phyloP scores from a whole-genome alignment of 2,329 filamentous ascomycete species.

The Ophiostoma ips region DNA sequence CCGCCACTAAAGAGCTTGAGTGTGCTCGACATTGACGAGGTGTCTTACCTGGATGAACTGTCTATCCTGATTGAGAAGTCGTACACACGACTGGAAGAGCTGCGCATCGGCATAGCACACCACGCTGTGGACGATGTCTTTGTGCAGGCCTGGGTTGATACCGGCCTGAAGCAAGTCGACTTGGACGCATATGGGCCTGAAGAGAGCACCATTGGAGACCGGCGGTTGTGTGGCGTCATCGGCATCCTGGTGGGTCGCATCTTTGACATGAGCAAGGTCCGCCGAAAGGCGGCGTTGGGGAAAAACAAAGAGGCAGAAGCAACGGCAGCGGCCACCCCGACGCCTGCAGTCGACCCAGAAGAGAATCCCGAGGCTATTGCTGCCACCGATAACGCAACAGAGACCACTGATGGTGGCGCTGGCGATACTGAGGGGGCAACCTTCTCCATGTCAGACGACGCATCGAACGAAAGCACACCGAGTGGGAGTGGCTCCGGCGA shows the following conservation, averaged over 20 bases:
- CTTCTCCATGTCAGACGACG: too few relatives aligned
- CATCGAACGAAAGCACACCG: too few relatives aligned
- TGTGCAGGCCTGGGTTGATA: slow-evolving; percentile 48
- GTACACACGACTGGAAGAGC: slow-evolving; percentile 48
- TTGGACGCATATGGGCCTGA: slow-evolving; percentile 42
- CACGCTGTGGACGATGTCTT: slow-evolving; percentile 35
- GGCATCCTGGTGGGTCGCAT: slow-evolving; percentile 55
- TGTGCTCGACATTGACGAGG: slow-evolving; percentile 68
- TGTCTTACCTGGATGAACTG: slow-evolving; percentile 75
- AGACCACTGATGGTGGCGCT: too few relatives aligned
- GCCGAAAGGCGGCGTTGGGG: neutral
- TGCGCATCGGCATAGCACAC: slow-evolving; percentile 57
- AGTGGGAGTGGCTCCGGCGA: too few relatives aligned
- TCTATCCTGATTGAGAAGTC: slow-evolving; percentile 62
- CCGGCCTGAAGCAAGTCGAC: slow-evolving; percentile 49
- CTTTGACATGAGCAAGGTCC: slow-evolving; percentile 38
- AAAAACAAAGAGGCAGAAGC: neutral
- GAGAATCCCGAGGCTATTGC: too few relatives aligned
- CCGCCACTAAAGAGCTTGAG: slow-evolving; percentile 61
- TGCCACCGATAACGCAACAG: too few relatives aligned
- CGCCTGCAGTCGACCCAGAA: too few relatives aligned
- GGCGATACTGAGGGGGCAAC: too few relatives aligned
- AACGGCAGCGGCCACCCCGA: too few relatives aligned
- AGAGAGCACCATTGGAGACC: slow-evolving; percentile 43
- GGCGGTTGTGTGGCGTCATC: slow-evolving; percentile 52